phyloP scores from a whole-genome alignment of 345 rosid genomes.

The Rhodamnia argentea region DNA sequence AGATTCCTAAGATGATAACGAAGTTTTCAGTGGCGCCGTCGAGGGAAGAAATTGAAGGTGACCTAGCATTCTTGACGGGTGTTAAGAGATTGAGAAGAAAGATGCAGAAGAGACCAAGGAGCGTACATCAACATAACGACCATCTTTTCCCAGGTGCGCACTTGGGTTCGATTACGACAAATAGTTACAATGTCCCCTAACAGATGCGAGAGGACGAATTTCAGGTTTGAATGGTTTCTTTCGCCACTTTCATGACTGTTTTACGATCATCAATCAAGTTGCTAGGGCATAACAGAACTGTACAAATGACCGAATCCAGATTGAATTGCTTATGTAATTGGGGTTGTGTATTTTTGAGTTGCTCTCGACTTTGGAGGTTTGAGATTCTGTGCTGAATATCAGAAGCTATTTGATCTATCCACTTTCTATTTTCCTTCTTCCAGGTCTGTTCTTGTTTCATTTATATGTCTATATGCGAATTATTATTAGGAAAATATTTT shows the following conservation, averaged over 20 bases:
- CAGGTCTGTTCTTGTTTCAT: background rate
- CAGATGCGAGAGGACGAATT: too few species aligned
- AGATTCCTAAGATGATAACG: too few species aligned
- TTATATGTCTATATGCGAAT: background rate
- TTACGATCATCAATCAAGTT: background rate
- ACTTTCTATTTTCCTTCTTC: background rate
- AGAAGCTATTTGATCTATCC: background rate
- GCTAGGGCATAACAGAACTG: background rate
- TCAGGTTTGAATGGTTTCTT: too few species aligned
- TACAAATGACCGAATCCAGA: background rate
- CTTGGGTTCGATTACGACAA: too few species aligned
- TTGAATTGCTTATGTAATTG: background rate
- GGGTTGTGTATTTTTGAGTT: background rate
- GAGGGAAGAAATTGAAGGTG: too few species aligned
- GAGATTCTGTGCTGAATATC: background rate
- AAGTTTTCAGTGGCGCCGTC: too few species aligned
- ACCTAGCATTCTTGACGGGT: too few species aligned
- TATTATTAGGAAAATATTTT: background rate
- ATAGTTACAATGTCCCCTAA: too few species aligned
- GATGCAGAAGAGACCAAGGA: too few species aligned
- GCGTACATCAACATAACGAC: too few species aligned
- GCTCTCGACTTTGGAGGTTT: background rate
- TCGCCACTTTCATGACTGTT: background rate
- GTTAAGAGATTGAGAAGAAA: too few species aligned
- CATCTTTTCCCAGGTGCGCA: too few species aligned